Evolutionary conservation across 345 rosid genomes (phyloP).

Genomic region (Sisymbrium altissimum): DNA sequence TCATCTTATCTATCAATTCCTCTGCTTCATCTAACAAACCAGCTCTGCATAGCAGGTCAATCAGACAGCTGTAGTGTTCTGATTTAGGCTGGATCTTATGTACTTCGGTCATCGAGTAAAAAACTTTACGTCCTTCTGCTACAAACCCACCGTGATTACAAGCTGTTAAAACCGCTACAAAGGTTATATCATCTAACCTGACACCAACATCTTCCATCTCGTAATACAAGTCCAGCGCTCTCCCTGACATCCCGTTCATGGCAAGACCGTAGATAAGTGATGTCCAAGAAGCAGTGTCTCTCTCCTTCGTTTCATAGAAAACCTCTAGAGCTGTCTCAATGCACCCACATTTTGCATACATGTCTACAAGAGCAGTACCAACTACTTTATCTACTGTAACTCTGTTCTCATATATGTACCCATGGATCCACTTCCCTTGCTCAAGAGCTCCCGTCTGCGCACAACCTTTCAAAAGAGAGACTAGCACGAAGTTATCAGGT

Average conservation of each 20-base stretch:
- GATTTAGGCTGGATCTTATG: constrained; percentile 53
- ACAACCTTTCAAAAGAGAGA: constrained; percentile 72
- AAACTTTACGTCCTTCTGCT: constrained; percentile 52
- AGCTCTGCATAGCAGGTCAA: constrained; percentile 72
- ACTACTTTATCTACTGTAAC: constrained; percentile 51
- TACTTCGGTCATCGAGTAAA: constrained; percentile 45
- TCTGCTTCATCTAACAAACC: constrained; percentile 71
- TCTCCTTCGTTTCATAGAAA: constrained; percentile 45
- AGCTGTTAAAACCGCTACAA: constrained; percentile 69
- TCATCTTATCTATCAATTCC: constrained; percentile 41
- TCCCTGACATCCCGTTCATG: constrained; percentile 53
- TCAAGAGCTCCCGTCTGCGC: constrained; percentile 72
- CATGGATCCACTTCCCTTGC: constrained; percentile 84
- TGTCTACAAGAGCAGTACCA: constrained; percentile 71
- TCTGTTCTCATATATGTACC: constrained; percentile 46
- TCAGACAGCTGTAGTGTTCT: constrained; percentile 66
- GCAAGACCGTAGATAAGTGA: constrained; percentile 73
- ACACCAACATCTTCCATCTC: constrained; percentile 49
- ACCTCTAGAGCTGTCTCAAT: constrained; percentile 55
- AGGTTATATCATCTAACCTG: constrained; percentile 63
- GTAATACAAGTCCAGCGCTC: constrained; percentile 52
- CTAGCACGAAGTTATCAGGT: constrained; percentile 62
- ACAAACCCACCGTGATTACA: constrained; percentile 85
- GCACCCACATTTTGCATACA: constrained; percentile 78
- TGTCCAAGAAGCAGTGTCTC: constrained; percentile 70